Evolutionary conservation across 129 eudicot species (phyloP).

Genomic region (Arctium minus): DNA sequence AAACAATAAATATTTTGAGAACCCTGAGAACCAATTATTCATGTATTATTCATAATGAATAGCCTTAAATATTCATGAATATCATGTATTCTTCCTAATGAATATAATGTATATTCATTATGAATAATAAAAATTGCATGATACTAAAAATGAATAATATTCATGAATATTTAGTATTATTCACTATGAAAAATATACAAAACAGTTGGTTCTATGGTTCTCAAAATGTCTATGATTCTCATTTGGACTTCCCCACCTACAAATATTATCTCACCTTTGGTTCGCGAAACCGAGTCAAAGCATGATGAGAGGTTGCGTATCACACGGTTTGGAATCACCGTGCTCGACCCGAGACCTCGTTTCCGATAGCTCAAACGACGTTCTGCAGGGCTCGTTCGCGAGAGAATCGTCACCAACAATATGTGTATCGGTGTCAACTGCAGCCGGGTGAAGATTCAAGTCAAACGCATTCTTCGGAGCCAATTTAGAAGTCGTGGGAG

Average conservation of each 20-base stretch:
- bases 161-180: background rate
- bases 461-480: constrained; percentile 22
- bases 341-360: constrained; percentile 26
- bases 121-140: background rate
- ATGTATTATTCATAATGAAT: background rate
- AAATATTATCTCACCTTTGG: constrained; percentile 8
- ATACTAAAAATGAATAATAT: too few relatives aligned
- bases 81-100: background rate
- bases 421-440: constrained; percentile 22
- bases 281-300: background rate
- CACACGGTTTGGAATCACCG: constrained; percentile 20
- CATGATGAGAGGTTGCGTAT: constrained; percentile 26
- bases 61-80: background rate
- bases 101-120: too few relatives aligned
- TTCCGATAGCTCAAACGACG: constrained; percentile 20
- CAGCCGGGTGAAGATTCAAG: constrained; percentile 23
- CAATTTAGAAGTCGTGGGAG: constrained; percentile 10
- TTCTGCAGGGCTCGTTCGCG: constrained; percentile 3
- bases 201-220: background rate
- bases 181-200: background rate
- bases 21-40: background rate
- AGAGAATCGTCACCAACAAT: constrained; percentile 17
- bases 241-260: background rate
- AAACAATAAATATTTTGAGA: background rate
- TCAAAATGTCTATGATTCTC: background rate